phyloP scores from a whole-genome alignment of 768 basidiomycete species.

The Lyophyllum shimeji region DNA sequence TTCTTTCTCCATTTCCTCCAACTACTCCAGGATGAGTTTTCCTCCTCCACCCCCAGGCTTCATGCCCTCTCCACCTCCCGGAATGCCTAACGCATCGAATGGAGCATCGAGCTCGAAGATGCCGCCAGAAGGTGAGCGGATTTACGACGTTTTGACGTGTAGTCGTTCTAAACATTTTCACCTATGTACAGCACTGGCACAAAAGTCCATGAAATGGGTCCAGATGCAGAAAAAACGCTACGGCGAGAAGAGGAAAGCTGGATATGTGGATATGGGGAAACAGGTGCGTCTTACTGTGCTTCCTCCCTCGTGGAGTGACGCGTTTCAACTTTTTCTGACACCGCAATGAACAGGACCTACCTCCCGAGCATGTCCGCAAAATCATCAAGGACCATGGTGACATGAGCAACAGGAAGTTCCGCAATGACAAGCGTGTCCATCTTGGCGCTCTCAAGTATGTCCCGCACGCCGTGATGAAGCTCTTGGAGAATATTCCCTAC shows the following conservation, averaged over 20 bases:
- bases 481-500: constrained; percentile 96
- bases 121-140: constrained; percentile 43
- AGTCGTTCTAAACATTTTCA: constrained; percentile 14
- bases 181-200: constrained; percentile 57
- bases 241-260: constrained; percentile 87
- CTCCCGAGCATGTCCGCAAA: constrained; percentile 97
- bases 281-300: constrained; percentile 50
- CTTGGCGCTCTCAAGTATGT: constrained; percentile 98
- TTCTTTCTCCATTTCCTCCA: constrained; percentile 35
- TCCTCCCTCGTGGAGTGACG: constrained; percentile 1
- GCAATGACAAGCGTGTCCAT: constrained; percentile 99
- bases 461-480: constrained; percentile 98
- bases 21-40: constrained; percentile 50
- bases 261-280: constrained; percentile 90
- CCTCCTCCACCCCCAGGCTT: constrained; percentile 58
- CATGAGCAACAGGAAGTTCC: constrained; percentile 99
- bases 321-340: constrained; percentile 18
- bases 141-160: constrained; percentile 16
- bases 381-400: constrained; percentile 99
- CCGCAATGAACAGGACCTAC: constrained; percentile 66
- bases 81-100: constrained; percentile 43
- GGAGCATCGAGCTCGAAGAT: constrained; percentile 43
- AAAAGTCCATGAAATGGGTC: constrained; percentile 96
- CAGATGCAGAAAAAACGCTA: constrained; percentile 93
- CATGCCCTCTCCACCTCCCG: constrained; percentile 49